A percentile compares a stretch with the other conserved stretches of the same genome.
Conservation (phyloP, 176 grass and related monocot species). For the Musa troglodytarum region DNA sequence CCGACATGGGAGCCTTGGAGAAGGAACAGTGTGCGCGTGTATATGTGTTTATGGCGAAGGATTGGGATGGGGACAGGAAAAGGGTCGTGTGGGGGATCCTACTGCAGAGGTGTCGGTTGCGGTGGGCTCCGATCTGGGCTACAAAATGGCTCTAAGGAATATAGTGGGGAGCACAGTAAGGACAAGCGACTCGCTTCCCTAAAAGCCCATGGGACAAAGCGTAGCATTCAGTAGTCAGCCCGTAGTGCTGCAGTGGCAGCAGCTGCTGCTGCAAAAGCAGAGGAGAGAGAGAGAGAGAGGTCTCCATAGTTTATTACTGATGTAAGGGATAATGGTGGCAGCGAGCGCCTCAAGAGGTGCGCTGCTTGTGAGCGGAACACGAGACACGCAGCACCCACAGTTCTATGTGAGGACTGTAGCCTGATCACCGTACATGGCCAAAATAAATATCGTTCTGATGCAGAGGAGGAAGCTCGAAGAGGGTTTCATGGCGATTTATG, state of each 20-base stretch:
- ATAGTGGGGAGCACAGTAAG: constrained; percentile 13
- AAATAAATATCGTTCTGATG: constrained; percentile 1
- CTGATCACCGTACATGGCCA: background rate
- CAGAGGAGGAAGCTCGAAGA: background rate
- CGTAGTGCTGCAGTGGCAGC: background rate
- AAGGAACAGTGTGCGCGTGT: background rate
- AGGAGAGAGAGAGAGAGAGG: background rate
- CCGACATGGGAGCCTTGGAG: constrained; percentile 31
- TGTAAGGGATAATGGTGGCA: constrained; percentile 4
- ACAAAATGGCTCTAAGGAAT: background rate
- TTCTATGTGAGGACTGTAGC: constrained; percentile 2
- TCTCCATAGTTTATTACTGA: background rate
- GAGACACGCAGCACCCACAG: constrained; percentile 16
- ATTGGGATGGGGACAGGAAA: constrained; percentile 1
- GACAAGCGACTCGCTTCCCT: constrained; percentile 39
- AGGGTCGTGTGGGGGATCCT: constrained; percentile 18
- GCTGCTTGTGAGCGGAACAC: constrained; percentile 34
- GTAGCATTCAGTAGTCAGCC: constrained; percentile 34
- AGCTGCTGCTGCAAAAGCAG: background rate
- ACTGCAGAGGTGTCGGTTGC: constrained; percentile 20
- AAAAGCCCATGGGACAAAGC: constrained; percentile 47
- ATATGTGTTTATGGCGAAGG: background rate
- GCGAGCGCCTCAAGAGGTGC: constrained; percentile 8
- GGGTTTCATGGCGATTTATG: background rate
- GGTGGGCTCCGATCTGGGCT: constrained; percentile 11